These are phyloP conservation scores for Dinochytrium kinnereticum DNA, from an alignment of 371 early-diverging fungal genomes.

Conservation along the genomic window DNA sequence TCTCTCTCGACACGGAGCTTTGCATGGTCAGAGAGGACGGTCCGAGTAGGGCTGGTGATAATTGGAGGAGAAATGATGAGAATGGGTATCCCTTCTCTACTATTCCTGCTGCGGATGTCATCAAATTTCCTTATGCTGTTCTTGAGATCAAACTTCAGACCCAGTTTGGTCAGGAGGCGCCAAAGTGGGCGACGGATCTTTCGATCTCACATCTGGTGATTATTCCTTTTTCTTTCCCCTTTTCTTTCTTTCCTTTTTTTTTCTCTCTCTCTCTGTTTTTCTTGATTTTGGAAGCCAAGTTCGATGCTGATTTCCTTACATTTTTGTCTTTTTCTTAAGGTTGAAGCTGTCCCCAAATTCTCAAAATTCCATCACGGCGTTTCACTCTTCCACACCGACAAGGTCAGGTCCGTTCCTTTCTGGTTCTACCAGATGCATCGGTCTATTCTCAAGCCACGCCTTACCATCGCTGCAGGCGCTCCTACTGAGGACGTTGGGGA, in stretches of 20 bases:
- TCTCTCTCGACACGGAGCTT: conserved; percentile 64
- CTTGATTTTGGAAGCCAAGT: too few relatives aligned
- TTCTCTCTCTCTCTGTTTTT: too few relatives aligned
- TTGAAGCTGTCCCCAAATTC: conserved; percentile 96
- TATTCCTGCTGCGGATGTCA: conserved; percentile 79
- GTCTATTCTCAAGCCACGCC: conserved; percentile 35
- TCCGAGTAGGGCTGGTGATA: conserved; percentile 65
- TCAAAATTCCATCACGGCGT: conserved; percentile 97
- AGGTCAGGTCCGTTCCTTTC: conserved; percentile 91
- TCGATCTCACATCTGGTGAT: conserved; percentile 79
- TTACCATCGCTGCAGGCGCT: conserved; percentile 18
- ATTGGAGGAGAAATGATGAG: conserved; percentile 94
- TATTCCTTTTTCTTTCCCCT: neutral
- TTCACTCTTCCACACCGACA: conserved; percentile 80
- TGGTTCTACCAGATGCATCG: conserved; percentile 69
- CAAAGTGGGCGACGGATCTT: conserved; percentile 91
- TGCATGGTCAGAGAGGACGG: conserved; percentile 65
- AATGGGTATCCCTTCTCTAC: conserved; percentile 78
- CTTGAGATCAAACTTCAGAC: conserved; percentile 97
- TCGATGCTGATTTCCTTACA: neutral
- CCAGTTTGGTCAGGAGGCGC: conserved; percentile 81
- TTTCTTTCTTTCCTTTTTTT: neutral
- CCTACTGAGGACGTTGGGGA: conserved; percentile 25
- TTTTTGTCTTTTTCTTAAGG: conserved; percentile 15
- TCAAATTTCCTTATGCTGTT: conserved; percentile 94